Evolutionary conservation across 2,329 filamentous ascomycete species (phyloP).

Genomic region (Rhynchosporium agropyri): DNA sequence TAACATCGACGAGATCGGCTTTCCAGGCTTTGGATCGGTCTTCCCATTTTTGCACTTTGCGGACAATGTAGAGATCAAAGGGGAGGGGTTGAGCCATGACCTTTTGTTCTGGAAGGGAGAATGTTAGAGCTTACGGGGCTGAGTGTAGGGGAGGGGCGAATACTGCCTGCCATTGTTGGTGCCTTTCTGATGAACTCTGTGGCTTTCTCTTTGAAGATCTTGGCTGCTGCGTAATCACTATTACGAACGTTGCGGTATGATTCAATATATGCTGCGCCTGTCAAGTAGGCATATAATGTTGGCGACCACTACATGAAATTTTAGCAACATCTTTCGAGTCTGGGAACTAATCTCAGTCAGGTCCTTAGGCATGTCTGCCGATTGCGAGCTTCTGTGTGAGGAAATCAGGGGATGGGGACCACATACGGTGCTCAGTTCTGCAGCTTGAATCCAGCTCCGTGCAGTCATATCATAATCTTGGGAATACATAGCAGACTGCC

Average conservation of each 20-base stretch:
- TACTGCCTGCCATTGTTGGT: conserved; percentile 69
- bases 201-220: conserved; percentile 62
- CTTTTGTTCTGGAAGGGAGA: conserved; percentile 59
- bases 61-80: conserved; percentile 81
- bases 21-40: conserved; percentile 68
- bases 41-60: conserved; percentile 90
- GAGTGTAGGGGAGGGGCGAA: not conserved
- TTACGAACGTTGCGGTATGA: conserved; percentile 68
- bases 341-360: too few species aligned
- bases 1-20: conserved; percentile 74
- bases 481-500: conserved; percentile 69
- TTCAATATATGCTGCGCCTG: conserved; percentile 76
- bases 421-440: conserved; percentile 70
- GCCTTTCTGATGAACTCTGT: conserved; percentile 72
- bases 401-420: too few species aligned
- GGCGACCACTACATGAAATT: conserved; percentile 67
- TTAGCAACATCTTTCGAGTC: too few species aligned
- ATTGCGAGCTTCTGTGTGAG: too few species aligned
- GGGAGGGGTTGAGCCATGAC: conserved; percentile 90
- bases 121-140: not conserved
- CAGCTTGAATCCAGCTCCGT: conserved; percentile 71
- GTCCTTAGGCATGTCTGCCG: too few species aligned
- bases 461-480: conserved; percentile 77
- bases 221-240: conserved; percentile 51
- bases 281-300: conserved; percentile 86